Evolutionary conservation across 2,329 filamentous ascomycete genomes (phyloP).

Genomic region (Metarhizium sp.): DNA sequence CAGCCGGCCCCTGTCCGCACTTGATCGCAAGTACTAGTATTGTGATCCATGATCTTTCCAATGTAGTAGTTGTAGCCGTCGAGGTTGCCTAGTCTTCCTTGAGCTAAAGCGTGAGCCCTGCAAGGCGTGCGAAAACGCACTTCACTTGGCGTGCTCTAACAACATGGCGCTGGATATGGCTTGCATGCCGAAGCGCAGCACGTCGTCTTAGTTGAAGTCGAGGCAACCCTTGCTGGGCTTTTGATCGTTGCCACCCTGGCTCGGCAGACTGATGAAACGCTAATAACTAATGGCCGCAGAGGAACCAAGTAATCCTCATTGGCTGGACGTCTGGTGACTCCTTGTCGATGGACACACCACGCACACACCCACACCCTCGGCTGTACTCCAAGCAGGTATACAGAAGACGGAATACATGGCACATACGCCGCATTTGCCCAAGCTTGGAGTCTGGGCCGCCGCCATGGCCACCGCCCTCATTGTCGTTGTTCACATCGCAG

Average conservation of each 20-base stretch:
- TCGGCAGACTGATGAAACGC: conserved; percentile 23
- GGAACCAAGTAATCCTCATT: conserved; percentile 15
- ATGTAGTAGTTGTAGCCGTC: too few relatives aligned
- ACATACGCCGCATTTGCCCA: not conserved
- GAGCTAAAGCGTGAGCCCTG: too few relatives aligned
- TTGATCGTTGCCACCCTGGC: conserved; percentile 20
- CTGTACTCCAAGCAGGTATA: not conserved
- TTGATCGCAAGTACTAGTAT: too few relatives aligned
- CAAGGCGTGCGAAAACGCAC: not conserved
- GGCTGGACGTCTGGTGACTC: conserved; percentile 14
- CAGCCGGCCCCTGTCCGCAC: too few relatives aligned
- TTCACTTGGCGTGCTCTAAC: too few relatives aligned
- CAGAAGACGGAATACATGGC: not conserved
- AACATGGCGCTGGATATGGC: not conserved
- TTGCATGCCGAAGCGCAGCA: too few relatives aligned
- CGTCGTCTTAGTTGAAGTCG: too few relatives aligned
- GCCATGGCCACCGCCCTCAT: too few relatives aligned
- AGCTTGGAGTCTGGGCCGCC: not conserved
- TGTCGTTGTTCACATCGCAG: too few relatives aligned
- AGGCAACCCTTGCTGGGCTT: not conserved
- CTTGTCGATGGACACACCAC: conserved; percentile 8
- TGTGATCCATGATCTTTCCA: too few relatives aligned
- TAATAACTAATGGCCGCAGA: conserved; percentile 15
- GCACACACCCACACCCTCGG: conserved; percentile 2
- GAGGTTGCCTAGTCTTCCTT: too few relatives aligned